Conservation (phyloP, 495 filamentous ascomycete genomes). For the Echria macrotheca region DNA sequence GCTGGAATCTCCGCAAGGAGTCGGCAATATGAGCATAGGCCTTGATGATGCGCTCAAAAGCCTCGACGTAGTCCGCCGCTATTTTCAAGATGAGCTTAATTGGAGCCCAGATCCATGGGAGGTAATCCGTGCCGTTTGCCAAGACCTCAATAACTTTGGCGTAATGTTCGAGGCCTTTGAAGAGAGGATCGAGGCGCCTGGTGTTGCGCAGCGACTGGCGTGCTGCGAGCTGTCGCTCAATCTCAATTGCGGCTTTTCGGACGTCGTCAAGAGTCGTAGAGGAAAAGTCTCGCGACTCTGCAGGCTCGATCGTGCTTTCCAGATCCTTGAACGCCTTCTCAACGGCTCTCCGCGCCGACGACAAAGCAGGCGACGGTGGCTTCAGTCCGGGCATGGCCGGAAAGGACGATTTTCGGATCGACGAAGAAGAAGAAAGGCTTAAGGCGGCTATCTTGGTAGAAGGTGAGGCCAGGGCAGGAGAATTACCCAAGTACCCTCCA, state of each 20-base stretch:
- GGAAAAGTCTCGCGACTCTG: conserved; percentile 24
- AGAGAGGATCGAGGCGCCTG: conserved; percentile 33
- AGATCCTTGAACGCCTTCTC: conserved; percentile 29
- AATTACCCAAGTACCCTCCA: too few species aligned
- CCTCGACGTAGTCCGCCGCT: conserved; percentile 25
- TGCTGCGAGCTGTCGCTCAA: conserved; percentile 34
- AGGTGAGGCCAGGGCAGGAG: too few species aligned
- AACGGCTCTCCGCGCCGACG: conserved; percentile 10
- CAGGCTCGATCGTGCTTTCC: conserved; percentile 21
- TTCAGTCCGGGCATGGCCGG: too few species aligned
- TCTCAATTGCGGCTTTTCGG: conserved; percentile 24
- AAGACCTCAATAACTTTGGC: conserved; percentile 36
- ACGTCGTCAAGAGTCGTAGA: conserved; percentile 33
- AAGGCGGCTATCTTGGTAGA: too few species aligned
- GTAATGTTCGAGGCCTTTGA: conserved; percentile 35
- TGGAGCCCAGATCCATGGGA: conserved; percentile 45
- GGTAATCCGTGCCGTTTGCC: conserved; percentile 40
- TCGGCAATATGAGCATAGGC: conserved; percentile 38
- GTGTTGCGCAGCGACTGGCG: conserved; percentile 35
- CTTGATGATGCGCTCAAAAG: conserved; percentile 38
- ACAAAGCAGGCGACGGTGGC: neutral
- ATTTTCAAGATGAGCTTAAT: conserved; percentile 40
- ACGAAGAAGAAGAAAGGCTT: too few species aligned
- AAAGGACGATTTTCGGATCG: too few species aligned
- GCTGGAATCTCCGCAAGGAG: conserved; percentile 33